Base-by-base conservation (phyloP, 2,329 filamentous ascomycete genomes). In the Diaporthe longicolla region DNA sequence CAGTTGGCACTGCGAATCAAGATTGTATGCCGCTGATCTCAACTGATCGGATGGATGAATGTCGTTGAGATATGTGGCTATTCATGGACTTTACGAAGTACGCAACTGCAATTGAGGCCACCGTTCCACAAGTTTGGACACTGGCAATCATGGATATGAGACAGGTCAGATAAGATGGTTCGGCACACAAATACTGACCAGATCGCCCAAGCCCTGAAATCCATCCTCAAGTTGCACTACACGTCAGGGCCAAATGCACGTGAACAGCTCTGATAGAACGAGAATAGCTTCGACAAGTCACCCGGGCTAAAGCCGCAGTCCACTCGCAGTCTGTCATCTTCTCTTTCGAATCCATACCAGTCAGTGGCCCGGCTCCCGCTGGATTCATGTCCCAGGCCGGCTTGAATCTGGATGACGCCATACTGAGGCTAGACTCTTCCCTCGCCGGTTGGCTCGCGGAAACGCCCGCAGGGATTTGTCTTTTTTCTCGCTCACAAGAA, bases 361-460 rank as follows among this genome's bases (percentile, higher is more conserved):
- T 65, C 29, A 32, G 29, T 32, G 17, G 48, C 66, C 54, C 57
- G 37, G 37, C 19, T 50, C 17, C 50, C 52, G 45, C 40, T 66
- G 35, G 11, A 40, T 5, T 32, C 29, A 32, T 32, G 29, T 43
- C 50, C 72, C 43, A 70, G 65, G 65, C 61, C 65, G 65, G 73
- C 52, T 45, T 68, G 66, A 73, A 35, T 24, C 50, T 43, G 32
- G 24, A 70, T 73, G 71, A 75, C 71, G 74, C 74, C 71, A 73
- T 75, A 40, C 59, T 37, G 58, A 61, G 50, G 58, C 69, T 21
- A 69, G 26, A 54, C 54, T n/a, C 45, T 48, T 26, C 9, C 24
- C 52, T 55, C 26, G 45, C 52, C 32, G 29, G 29, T 57, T 50
- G 55, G 26, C 70, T 70, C 45, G 54, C 66, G 50, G 52, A 55